phyloP scores from a whole-genome alignment of 345 rosid genomes.

The Rubroshorea leprosula region DNA sequence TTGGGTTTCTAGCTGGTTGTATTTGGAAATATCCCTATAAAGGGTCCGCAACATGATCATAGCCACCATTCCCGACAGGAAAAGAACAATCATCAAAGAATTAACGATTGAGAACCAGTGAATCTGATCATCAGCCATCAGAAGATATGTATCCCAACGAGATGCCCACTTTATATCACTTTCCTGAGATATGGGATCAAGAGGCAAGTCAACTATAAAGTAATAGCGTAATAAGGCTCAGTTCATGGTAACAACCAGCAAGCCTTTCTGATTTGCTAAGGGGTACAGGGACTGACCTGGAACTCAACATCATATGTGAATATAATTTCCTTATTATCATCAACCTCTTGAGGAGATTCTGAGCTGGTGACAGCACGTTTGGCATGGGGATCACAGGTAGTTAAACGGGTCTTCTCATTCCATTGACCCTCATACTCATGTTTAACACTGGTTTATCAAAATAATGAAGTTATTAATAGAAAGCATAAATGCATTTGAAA shows the following conservation, averaged over 20 bases:
- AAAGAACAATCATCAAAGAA: constrained; percentile 89
- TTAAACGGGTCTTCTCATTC: constrained; percentile 59
- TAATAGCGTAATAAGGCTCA: background rate
- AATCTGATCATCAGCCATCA: constrained; percentile 92
- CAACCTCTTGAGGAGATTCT: constrained; percentile 83
- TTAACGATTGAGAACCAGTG: constrained; percentile 95
- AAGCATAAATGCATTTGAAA: background rate
- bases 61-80: constrained; percentile 97
- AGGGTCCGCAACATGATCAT: constrained; percentile 96
- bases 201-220: background rate
- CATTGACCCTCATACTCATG: constrained; percentile 74
- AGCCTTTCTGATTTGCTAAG: background rate
- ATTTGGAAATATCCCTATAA: constrained; percentile 83
- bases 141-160: constrained; percentile 90
- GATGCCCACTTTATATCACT: constrained; percentile 95
- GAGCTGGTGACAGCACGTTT: constrained; percentile 67
- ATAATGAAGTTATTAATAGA: constrained; percentile 5
- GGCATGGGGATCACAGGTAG: constrained; percentile 84
- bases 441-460: constrained; percentile 48
- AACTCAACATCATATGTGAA: constrained; percentile 88
- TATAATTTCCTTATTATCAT: constrained; percentile 59
- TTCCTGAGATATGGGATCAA: constrained; percentile 37
- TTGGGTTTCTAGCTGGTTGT: constrained; percentile 90
- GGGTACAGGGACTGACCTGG: constrained; percentile 35
- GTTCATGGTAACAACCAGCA: background rate